A percentile compares a stretch with the other conserved stretches of the same genome.
phyloP scores from a whole-genome alignment of 306 rosid species.

The Quercus alba region DNA sequence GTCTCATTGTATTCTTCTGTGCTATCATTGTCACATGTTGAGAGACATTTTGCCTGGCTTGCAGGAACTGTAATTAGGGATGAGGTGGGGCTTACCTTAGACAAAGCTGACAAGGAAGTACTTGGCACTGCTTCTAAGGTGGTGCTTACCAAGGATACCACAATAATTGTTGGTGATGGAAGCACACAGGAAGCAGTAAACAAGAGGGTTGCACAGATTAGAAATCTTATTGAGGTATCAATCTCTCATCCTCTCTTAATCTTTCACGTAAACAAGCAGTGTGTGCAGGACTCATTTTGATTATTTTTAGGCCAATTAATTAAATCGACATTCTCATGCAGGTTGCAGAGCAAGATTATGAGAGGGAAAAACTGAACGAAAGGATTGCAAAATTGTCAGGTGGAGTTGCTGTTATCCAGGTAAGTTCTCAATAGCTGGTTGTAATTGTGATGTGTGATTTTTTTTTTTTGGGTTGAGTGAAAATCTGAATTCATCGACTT shows the following conservation, averaged over 20 bases:
- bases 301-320: neutral
- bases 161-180: conserved; percentile 96
- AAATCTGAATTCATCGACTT: neutral
- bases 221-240: conserved; percentile 76
- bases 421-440: conserved; percentile 5
- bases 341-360: conserved; percentile 97
- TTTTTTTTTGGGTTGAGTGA: too few relatives aligned
- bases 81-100: conserved; percentile 88
- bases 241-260: neutral
- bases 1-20: neutral
- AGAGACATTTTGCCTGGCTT: conserved; percentile 9
- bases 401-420: conserved; percentile 99
- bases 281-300: neutral
- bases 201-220: conserved; percentile 92
- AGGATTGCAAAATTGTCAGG: conserved; percentile 95
- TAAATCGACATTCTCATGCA: conserved; percentile 14
- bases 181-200: conserved; percentile 91
- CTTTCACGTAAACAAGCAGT: neutral
- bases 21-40: neutral
- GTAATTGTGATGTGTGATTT: neutral
- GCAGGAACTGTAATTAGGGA: conserved; percentile 93
- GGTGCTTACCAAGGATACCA: conserved; percentile 90
- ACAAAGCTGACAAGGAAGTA: conserved; percentile 93
- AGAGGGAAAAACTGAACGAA: conserved; percentile 84
- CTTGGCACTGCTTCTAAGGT: conserved; percentile 89